Conservation (phyloP, 306 rosid species). For the Arachis hypogaea region DNA sequence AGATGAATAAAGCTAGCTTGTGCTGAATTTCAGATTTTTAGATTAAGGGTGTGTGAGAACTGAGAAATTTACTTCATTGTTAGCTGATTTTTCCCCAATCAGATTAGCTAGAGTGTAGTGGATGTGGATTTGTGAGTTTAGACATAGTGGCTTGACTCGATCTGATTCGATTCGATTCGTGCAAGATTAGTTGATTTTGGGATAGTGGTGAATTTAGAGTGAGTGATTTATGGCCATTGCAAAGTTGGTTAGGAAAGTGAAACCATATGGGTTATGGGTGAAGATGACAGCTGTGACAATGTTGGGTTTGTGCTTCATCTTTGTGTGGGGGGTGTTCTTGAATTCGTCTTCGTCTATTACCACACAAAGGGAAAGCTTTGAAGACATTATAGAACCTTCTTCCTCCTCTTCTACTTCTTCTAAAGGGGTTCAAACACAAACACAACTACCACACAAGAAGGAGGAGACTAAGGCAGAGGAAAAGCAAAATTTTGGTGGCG, state of each 20-base stretch:
- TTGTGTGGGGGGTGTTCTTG: constrained; percentile 81
- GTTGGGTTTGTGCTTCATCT: constrained; percentile 78
- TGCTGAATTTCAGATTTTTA: not conserved
- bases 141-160: too few relatives aligned
- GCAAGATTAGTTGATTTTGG: not conserved
- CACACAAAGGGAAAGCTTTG: constrained; percentile 82
- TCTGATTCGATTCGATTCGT: not conserved
- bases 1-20: not conserved
- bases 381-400: constrained; percentile 71
- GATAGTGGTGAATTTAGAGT: not conserved
- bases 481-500: constrained; percentile 20
- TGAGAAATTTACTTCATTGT: not conserved
- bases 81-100: not conserved
- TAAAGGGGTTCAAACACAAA: constrained; percentile 20
- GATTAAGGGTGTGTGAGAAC: not conserved
- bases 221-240: constrained; percentile 73
- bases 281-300: constrained; percentile 79
- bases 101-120: not conserved
- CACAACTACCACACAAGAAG: not conserved
- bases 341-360: constrained; percentile 66
- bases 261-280: constrained; percentile 72
- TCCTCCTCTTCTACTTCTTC: constrained; percentile 46
- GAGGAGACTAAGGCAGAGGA: constrained; percentile 34
- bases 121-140: not conserved
- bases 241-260: constrained; percentile 71